phyloP scores from a whole-genome alignment of 2,329 filamentous ascomycete species.

The Emydomyces testavorans region DNA sequence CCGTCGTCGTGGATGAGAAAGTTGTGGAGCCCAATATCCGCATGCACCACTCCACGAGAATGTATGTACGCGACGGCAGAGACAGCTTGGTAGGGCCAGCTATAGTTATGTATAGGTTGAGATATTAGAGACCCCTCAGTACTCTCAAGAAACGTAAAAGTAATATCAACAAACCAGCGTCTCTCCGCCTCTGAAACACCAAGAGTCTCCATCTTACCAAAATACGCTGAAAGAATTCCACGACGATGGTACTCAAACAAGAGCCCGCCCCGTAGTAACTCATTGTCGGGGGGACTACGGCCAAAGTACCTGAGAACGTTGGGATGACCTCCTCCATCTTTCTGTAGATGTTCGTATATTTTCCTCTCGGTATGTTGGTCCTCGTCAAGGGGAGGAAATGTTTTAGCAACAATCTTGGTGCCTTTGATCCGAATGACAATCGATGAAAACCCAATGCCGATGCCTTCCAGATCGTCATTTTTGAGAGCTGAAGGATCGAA shows the following conservation, averaged over 20 bases:
- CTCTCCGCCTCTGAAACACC: background rate
- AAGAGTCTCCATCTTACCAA: conserved; percentile 4
- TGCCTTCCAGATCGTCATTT: conserved; percentile 1
- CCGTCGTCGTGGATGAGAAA: no score
- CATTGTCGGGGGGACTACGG: background rate
- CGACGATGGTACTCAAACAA: conserved; percentile 8
- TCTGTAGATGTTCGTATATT: conserved; percentile 7
- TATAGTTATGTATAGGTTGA: no score
- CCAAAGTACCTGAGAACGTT: conserved; percentile 7
- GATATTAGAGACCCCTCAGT: no score
- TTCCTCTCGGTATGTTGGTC: conserved; percentile 3
- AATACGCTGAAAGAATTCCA: background rate
- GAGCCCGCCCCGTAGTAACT: background rate
- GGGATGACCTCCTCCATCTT: background rate
- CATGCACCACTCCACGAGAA: no score
- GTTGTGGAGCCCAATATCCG: no score
- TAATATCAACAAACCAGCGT: no score
- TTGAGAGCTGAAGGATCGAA: conserved; percentile 2
- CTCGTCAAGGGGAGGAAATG: conserved; percentile 2
- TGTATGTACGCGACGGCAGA: no score
- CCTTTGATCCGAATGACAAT: conserved; percentile 4
- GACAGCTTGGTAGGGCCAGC: no score
- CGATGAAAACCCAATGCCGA: conserved; percentile 1
- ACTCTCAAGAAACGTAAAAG: no score
- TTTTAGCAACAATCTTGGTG: conserved; percentile 8